Conservation (phyloP, 805 yeast genomes). For the Metschnikowia baotianmanensis region DNA sequence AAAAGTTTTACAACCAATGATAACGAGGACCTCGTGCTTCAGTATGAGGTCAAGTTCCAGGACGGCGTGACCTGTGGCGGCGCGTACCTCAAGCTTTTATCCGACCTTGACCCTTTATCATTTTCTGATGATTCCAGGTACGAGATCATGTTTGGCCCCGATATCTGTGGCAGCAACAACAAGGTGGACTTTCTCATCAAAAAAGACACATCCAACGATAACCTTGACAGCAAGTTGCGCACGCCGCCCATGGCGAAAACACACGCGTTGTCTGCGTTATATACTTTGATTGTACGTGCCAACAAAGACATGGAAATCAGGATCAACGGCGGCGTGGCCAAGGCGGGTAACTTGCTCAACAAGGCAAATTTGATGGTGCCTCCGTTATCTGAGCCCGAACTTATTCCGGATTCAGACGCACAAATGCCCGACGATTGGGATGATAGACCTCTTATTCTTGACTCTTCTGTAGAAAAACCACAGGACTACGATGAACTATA, state of each 20-base stretch:
- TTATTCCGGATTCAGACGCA: constrained; percentile 49
- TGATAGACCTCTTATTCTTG: constrained; percentile 63
- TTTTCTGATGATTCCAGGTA: constrained; percentile 70
- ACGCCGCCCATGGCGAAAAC: constrained; percentile 66
- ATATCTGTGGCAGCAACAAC: constrained; percentile 78
- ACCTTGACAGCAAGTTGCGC: constrained; percentile 66
- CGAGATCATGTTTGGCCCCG: constrained; percentile 94
- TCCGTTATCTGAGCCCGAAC: constrained; percentile 61
- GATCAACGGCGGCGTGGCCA: constrained; percentile 71
- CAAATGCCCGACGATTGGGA: constrained; percentile 87
- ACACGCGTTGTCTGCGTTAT: constrained; percentile 59
- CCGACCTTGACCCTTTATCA: constrained; percentile 39
- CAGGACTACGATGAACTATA: constrained; percentile 80
- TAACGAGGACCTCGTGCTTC: constrained; percentile 70
- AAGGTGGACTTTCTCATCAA: constrained; percentile 74
- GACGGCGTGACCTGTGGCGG: constrained; percentile 83
- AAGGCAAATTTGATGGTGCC: constrained; percentile 57
- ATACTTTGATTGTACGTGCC: constrained; percentile 71
- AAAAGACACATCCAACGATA: constrained; percentile 51
- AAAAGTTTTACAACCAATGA: constrained; percentile 57
- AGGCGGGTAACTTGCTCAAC: constrained; percentile 65
- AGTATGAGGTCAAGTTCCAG: constrained; percentile 86
- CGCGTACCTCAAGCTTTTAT: constrained; percentile 76
- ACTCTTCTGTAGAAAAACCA: constrained; percentile 63
- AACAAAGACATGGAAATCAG: constrained; percentile 75